Base-by-base conservation (phyloP, 2,329 filamentous ascomycete species). In the Botrytis medusae region DNA sequence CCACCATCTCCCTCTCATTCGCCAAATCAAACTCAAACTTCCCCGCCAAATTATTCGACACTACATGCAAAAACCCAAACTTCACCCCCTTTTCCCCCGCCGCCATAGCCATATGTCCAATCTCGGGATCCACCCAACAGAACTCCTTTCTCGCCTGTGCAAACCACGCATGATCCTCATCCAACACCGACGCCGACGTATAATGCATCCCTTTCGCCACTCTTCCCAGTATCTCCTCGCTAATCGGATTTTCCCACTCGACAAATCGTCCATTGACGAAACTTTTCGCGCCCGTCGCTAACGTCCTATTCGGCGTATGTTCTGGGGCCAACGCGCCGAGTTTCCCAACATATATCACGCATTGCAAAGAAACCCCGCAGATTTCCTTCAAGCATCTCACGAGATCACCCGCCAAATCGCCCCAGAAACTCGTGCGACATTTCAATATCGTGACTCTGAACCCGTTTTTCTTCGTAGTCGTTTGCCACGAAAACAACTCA, bases 91-190 rank as follows among this genome's bases (percentile, higher is more conserved):
- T 22, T 14, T 68, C 46, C 48, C 25, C 42, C 64, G 32, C 64
- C 64, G 34, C 64, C 2, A 57, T 2, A 68, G 64, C 64, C 64
- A 68, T 68, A 57, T 68, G 64, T 22, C 64, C 64, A 67, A 67
- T 67, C 64, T 67, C 64, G 0, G 64, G 64, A 2, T 67, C 64
- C 25, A 67, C 64, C 64, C 64, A 67, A n/a, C 7, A 48, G 40
- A 67, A 67, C 22, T 18, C 22, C 22, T 6, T 48, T 5, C 25
- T 29, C 9, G 3, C 1, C 8, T n/a, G 22, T 25, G 29, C 48
- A 29, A 68, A 14, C 64, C 64, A 68, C 46, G 4, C 8, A 1
- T 40, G 34, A 57, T 54, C 64, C 10, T 68, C 64, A 42, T 68
- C 46, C 25, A 68, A 22, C 46, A 68, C 64, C 64, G 46, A 68